Conservation (phyloP, 2,329 filamentous ascomycete species). For the Verticillium klebahnii region DNA sequence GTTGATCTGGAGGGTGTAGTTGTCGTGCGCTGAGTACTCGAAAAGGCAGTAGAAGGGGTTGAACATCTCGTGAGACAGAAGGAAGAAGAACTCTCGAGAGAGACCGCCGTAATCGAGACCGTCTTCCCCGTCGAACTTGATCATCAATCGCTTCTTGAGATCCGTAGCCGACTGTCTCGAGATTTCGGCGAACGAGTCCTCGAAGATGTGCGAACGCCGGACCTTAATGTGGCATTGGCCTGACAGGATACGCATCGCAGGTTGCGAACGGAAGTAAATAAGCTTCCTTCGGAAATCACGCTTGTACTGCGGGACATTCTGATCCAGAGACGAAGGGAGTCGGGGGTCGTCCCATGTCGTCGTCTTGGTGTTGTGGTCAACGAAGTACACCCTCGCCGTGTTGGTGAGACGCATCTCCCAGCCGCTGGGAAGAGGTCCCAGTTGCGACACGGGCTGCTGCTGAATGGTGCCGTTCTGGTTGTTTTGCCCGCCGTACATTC, state of each 20-base stretch:
- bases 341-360: slow-evolving; percentile 98
- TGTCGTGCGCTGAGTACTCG: slow-evolving; percentile 99
- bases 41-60: slow-evolving; percentile 99
- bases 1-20: slow-evolving; percentile 99
- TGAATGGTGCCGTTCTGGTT: slow-evolving; percentile 83
- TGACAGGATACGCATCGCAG: slow-evolving; percentile 88
- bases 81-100: slow-evolving; percentile 98
- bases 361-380: slow-evolving; percentile 99
- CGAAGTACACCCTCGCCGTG: slow-evolving; percentile 96
- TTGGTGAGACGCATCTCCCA: slow-evolving; percentile 99
- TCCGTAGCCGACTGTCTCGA: slow-evolving; percentile 94
- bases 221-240: slow-evolving; percentile 99
- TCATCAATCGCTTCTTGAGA: slow-evolving; percentile 97
- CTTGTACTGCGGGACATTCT: slow-evolving; percentile 99
- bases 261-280: slow-evolving; percentile 98
- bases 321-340: slow-evolving; percentile 90
- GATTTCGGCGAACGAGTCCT: slow-evolving; percentile 98
- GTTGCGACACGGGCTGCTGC: slow-evolving; percentile 94
- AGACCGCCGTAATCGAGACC: slow-evolving; percentile 97
- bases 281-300: slow-evolving; percentile 96
- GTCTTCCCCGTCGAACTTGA: slow-evolving; percentile 98
- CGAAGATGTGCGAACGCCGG: slow-evolving; percentile 92
- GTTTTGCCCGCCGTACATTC: slow-evolving; percentile 91
- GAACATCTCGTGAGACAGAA: slow-evolving; percentile 99
- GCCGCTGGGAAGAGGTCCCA: slow-evolving; percentile 90